Evolutionary conservation across 768 basidiomycete genomes (phyloP).

Genomic region (Boletales sp.): DNA sequence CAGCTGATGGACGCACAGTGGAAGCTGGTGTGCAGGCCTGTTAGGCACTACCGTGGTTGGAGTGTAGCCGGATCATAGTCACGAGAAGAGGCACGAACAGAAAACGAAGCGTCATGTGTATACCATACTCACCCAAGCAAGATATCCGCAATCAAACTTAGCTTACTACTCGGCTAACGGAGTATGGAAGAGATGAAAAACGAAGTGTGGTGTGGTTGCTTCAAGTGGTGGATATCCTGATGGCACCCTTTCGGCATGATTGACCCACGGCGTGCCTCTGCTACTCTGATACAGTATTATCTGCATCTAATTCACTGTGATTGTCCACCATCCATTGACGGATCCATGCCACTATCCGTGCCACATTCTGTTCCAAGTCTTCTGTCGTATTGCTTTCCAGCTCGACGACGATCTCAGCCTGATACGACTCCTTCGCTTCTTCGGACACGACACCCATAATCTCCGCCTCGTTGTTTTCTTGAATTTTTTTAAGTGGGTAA

Average conservation of each 20-base stretch:
- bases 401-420: conserved; percentile 82
- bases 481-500: conserved; percentile 89
- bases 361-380: conserved; percentile 85
- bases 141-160: neutral
- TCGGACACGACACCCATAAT: conserved; percentile 92
- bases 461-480: conserved; percentile 98
- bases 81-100: neutral
- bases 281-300: neutral
- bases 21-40: conserved; percentile 14
- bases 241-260: too few species aligned
- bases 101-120: neutral
- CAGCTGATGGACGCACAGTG: too few species aligned
- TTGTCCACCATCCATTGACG: conserved; percentile 55
- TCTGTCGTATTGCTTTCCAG: conserved; percentile 71
- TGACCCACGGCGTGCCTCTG: neutral
- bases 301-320: neutral
- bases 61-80: neutral
- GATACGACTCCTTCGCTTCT: conserved; percentile 86
- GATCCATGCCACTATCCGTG: conserved; percentile 87
- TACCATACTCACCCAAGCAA: neutral
- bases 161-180: neutral
- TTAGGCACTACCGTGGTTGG: neutral
- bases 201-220: too few species aligned
- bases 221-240: too few species aligned
- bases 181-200: too few species aligned